Conservation (phyloP, 805 yeast genomes). For the Maudiozyma turicensis region DNA sequence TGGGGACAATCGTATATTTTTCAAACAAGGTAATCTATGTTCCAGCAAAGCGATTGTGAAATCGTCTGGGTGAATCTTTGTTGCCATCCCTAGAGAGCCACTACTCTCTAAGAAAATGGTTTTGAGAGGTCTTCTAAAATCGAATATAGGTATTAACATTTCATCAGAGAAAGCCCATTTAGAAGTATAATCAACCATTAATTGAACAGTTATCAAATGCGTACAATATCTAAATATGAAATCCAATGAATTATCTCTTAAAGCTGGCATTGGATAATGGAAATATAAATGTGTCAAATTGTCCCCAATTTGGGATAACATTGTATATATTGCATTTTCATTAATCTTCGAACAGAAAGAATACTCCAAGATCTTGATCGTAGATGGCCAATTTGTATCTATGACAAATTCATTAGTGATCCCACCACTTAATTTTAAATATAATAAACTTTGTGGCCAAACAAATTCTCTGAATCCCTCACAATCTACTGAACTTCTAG, state of each 20-base stretch:
- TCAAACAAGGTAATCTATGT: constrained; percentile 59
- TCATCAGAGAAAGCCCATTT: constrained; percentile 43
- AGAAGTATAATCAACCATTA: constrained; percentile 70
- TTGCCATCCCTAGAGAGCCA: constrained; percentile 76
- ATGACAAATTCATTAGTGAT: constrained; percentile 70
- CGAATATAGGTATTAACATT: constrained; percentile 22
- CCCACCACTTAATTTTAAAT: constrained; percentile 79
- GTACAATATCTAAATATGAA: constrained; percentile 70
- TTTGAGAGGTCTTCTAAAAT: constrained; percentile 33
- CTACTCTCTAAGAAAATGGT: constrained; percentile 69
- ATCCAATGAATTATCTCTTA: constrained; percentile 63
- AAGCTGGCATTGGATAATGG: constrained; percentile 81
- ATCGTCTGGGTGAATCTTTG: constrained; percentile 81
- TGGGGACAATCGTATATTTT: constrained; percentile 55
- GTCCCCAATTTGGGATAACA: constrained; percentile 57
- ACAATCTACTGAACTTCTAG: constrained; percentile 76
- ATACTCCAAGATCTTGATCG: constrained; percentile 63
- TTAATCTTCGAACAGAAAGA: constrained; percentile 80
- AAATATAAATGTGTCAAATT: constrained; percentile 54
- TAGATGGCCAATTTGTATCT: constrained; percentile 59
- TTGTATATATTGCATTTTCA: constrained; percentile 51
- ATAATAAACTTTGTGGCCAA: constrained; percentile 77
- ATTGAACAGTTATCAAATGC: constrained; percentile 47
- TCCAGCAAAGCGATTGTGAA: constrained; percentile 77
- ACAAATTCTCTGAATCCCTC: constrained; percentile 33